phyloP scores from a whole-genome alignment of 805 yeast species.

The Candida montana region DNA sequence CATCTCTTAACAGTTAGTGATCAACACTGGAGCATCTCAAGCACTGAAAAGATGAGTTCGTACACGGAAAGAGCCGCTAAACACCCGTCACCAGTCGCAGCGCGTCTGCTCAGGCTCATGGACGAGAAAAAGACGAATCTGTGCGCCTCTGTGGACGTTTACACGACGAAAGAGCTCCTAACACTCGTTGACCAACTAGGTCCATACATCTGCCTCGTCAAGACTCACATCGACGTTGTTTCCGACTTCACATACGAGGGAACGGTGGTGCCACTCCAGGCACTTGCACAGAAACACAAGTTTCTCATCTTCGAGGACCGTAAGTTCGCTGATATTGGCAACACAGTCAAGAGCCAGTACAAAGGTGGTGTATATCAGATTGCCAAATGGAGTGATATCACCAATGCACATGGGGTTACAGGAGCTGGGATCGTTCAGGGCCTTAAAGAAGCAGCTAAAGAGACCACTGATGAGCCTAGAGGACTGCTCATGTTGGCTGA shows the following conservation, averaged over 20 bases:
- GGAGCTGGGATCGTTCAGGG: slow-evolving; percentile 93
- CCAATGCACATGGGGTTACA: slow-evolving; percentile 96
- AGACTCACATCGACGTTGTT: slow-evolving; percentile 91
- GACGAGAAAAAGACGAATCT: slow-evolving; percentile 77
- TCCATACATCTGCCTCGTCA: slow-evolving; percentile 85
- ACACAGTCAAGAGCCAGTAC: slow-evolving; percentile 93
- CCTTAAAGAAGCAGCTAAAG: slow-evolving; percentile 67
- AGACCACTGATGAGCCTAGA: slow-evolving; percentile 69
- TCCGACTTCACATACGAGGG: slow-evolving; percentile 82
- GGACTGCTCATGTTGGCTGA: slow-evolving; percentile 95
- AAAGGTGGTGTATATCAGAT: slow-evolving; percentile 84
- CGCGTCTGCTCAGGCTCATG: slow-evolving; percentile 67
- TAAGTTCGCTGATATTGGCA: slow-evolving; percentile 97
- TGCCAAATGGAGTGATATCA: slow-evolving; percentile 93
- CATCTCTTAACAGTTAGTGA: not conserved
- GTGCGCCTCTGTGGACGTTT: slow-evolving; percentile 92
- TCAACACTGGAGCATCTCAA: too few relatives aligned
- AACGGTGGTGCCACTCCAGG: slow-evolving; percentile 71
- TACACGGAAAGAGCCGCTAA: slow-evolving; percentile 53
- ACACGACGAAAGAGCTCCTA: slow-evolving; percentile 71
- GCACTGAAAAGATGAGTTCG: too few relatives aligned
- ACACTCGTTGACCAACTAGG: slow-evolving; percentile 73
- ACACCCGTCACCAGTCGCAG: slow-evolving; percentile 78
- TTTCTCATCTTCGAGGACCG: slow-evolving; percentile 95
- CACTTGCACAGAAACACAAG: slow-evolving; percentile 71